These are phyloP conservation scores for Sporodiniella umbellata DNA, from an alignment of 371 early-diverging fungal species.

Conservation along the genomic window DNA sequence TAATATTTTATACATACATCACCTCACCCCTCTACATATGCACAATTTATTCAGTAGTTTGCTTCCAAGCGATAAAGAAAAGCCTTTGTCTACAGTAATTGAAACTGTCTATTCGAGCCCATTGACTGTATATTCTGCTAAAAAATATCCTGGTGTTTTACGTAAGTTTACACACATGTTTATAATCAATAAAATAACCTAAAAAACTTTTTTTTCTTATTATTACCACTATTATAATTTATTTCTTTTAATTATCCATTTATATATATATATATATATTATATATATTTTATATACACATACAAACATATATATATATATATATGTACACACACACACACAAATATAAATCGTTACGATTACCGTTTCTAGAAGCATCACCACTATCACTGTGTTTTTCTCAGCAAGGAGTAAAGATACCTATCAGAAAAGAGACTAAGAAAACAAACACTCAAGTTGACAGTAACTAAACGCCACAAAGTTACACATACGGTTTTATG, in stretches of 20 bases:
- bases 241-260: no score
- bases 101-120: conserved; percentile 43
- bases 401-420: conserved; percentile 67
- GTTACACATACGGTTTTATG: no score
- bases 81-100: conserved; percentile 28
- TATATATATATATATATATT: no score
- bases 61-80: conserved; percentile 30
- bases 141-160: conserved; percentile 66
- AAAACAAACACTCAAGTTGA: not conserved
- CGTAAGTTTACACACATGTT: conserved; percentile 33
- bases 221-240: no score
- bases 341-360: not conserved
- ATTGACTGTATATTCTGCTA: conserved; percentile 61
- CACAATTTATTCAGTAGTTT: conserved; percentile 16
- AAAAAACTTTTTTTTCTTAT: no score
- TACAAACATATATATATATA: no score
- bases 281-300: no score
- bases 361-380: conserved; percentile 51
- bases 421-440: conserved; percentile 44
- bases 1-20: no score
- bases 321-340: no score
- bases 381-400: conserved; percentile 67
- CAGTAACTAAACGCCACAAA: no score
- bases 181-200: no score
- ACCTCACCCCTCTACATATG: no score